phyloP scores from a whole-genome alignment of 495 filamentous ascomycete genomes.

The Aspergillus wentii region DNA sequence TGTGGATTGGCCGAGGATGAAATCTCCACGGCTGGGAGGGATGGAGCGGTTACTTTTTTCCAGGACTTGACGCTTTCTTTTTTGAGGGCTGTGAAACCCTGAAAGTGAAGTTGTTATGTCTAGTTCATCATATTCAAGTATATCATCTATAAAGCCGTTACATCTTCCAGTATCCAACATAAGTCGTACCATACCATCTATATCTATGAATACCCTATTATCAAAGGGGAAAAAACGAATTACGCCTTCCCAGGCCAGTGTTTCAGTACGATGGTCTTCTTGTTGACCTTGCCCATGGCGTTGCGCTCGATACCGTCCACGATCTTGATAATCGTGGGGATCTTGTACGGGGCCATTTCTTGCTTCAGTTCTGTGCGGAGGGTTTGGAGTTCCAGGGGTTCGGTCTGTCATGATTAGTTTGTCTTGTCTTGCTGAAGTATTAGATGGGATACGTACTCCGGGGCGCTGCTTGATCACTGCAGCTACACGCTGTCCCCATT shows the following conservation, averaged over 20 bases:
- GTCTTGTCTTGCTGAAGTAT: not conserved
- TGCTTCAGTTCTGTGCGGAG: conserved; percentile 34
- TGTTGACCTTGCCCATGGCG: conserved; percentile 46
- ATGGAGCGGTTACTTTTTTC: conserved; percentile 39
- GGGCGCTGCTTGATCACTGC: conserved; percentile 38
- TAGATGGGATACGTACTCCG: conserved; percentile 23
- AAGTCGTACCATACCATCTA: not conserved
- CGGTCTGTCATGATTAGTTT: conserved; percentile 19
- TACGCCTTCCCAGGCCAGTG: conserved; percentile 33
- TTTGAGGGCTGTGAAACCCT: conserved; percentile 25
- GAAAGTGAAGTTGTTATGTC: not conserved
- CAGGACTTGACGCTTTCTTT: conserved; percentile 35
- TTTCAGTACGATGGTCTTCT: conserved; percentile 38
- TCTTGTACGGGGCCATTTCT: conserved; percentile 45
- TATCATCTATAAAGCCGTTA: not conserved
- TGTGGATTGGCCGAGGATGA: conserved; percentile 36
- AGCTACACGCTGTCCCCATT: conserved; percentile 43
- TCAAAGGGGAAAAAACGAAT: not conserved
- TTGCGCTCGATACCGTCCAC: conserved; percentile 45
- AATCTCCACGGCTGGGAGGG: conserved; percentile 30
- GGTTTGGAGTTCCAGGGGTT: conserved; percentile 26
- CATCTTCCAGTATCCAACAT: not conserved
- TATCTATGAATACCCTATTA: conserved; percentile 1
- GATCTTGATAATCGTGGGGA: conserved; percentile 37
- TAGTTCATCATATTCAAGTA: not conserved